Percentiles rank a stretch among this genome's conserved stretches.
Evolutionary conservation across 23 red algal species (phyloP).

Genomic region (Agarophyton chilense): DNA sequence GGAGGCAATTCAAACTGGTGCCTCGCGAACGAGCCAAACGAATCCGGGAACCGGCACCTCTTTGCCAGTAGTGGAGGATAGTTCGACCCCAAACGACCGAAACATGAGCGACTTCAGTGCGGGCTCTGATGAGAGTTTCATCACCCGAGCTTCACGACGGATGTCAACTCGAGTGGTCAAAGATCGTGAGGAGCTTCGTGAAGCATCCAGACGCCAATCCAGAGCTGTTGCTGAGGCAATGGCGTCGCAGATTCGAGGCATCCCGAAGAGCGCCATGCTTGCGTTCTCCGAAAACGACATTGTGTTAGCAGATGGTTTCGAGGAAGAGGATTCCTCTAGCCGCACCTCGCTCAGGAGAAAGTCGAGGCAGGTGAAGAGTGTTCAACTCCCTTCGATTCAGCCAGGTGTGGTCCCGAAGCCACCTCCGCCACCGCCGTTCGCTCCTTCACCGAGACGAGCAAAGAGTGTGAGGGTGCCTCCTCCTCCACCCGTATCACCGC

Average conservation of each 20-base stretch:
- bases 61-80: background rate
- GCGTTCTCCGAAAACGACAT: slow-evolving; percentile 71
- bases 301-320: slow-evolving; percentile 27
- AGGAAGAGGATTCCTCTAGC: slow-evolving; percentile 19
- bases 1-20: slow-evolving; percentile 15
- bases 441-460: slow-evolving; percentile 6
- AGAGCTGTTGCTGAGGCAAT: slow-evolving; percentile 64
- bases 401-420: slow-evolving; percentile 61
- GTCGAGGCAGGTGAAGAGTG: slow-evolving; percentile 19
- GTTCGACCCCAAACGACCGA: background rate
- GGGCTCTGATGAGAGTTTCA: slow-evolving; percentile 36
- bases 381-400: slow-evolving; percentile 18
- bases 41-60: background rate
- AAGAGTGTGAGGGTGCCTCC: slow-evolving; percentile 54
- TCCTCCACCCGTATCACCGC: slow-evolving; percentile 59
- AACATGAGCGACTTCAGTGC: slow-evolving; percentile 34
- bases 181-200: slow-evolving; percentile 37
- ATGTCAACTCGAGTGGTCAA: slow-evolving; percentile 40
- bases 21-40: background rate
- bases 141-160: slow-evolving; percentile 12
- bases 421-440: slow-evolving; percentile 82
- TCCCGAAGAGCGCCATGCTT: slow-evolving; percentile 74
- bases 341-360: slow-evolving; percentile 16
- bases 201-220: slow-evolving; percentile 47
- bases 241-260: slow-evolving; percentile 68